Percentiles rank a stretch among this genome's conserved stretches.
Conservation (phyloP, 495 filamentous ascomycete species). For the Acidomyces sp. region DNA sequence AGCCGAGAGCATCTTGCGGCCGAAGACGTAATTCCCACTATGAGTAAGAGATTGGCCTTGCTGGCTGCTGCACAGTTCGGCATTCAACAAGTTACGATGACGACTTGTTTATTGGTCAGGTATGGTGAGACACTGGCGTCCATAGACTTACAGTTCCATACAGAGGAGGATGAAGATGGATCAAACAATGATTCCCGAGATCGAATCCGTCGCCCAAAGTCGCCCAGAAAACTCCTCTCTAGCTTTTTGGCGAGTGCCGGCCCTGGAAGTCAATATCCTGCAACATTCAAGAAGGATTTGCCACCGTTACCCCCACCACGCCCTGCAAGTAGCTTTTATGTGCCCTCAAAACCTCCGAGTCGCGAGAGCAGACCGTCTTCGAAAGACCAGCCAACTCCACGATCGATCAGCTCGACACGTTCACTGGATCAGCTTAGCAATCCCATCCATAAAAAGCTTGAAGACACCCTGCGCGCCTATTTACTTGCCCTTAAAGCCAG, state of each 20-base stretch:
- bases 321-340: background rate
- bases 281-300: constrained; percentile 17
- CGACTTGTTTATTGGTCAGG: constrained; percentile 48
- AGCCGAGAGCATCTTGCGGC: constrained; percentile 55
- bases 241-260: constrained; percentile 45
- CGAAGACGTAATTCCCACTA: constrained; percentile 53
- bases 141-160: constrained; percentile 38
- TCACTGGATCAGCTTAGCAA: constrained; percentile 31
- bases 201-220: constrained; percentile 54
- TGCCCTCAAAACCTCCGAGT: constrained; percentile 13
- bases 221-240: constrained; percentile 82
- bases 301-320: constrained; percentile 15
- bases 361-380: constrained; percentile 17
- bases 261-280: constrained; percentile 15
- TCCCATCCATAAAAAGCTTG: constrained; percentile 54
- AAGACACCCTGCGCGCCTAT: constrained; percentile 78
- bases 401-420: constrained; percentile 16
- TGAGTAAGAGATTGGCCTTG: constrained; percentile 41
- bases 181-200: constrained; percentile 26
- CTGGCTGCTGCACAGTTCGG: constrained; percentile 3
- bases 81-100: constrained; percentile 52
- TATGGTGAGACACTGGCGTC: constrained; percentile 63
- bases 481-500: constrained; percentile 67
- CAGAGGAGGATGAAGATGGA: constrained; percentile 40
- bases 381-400: constrained; percentile 20